Evolutionary conservation across 1,139 yeast species (phyloP), one percentile per base, ranked within the genome.

Genomic region (Zygoascus meyerae): DNA sequence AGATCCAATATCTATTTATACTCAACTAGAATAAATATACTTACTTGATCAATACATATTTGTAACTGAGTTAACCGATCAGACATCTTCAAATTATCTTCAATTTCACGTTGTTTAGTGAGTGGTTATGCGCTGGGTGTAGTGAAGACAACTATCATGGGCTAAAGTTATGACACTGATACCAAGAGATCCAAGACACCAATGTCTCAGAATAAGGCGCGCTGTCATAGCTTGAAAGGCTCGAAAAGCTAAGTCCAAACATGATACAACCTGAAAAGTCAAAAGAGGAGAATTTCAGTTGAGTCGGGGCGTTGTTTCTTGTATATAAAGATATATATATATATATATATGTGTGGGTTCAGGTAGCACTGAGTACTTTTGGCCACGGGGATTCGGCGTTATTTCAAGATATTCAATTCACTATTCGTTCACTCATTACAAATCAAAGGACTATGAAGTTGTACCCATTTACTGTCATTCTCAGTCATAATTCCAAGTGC

Each of bases 31-130:
- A 4, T 34, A 12, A 6, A 3, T 9, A 31, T n/a, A 60, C 66
- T 11, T 61, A 64, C 68, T 58, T 85, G 96, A 66, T 92, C 98
- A 42, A 92, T 71, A 57, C 97, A 89, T 40, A 86, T 77, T 62
- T 92, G 98, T 32, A 92, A 75, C 64, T 92, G 98, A 1, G 97
- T 89, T 34, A 92, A 72, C 59, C 97, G 72, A 67, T 92, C 98
- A 0, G 95, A 49, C 64, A 62, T 59, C 28, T 12, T 12, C 12
- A 3, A 8, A 6, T 5, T 18, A 11, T 35, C 14, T 10, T 14
- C 11, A 7, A 4, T 10, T 11, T 9, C 17, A 3, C 10, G 15
- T 18, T 5, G 33, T 11, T 10, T 12, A 10, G 18, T 26, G 18
- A 15, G 39, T 17, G 39, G n/a, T 35, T 29, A 9, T 35, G 11